Conservation (phyloP, 768 basidiomycete genomes). For the Trametes cingulata region DNA sequence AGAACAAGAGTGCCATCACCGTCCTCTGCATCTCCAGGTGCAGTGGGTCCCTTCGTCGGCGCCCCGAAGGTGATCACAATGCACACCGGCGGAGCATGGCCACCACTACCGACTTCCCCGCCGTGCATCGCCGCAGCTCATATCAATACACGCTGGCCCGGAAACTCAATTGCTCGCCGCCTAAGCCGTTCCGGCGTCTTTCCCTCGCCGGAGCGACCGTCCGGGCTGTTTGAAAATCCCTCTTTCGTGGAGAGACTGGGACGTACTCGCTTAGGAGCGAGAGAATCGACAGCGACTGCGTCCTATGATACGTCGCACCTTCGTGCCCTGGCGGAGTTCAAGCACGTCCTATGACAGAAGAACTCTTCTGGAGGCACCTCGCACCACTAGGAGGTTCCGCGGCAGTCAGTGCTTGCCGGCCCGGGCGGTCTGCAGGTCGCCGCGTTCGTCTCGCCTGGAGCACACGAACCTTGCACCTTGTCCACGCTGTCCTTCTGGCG, state of each 20-base stretch:
- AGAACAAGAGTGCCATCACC: not conserved
- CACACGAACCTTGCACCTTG: not conserved
- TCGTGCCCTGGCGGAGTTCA: not conserved
- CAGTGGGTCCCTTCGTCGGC: constrained; percentile 8
- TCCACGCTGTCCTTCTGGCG: constrained; percentile 8
- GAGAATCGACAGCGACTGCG: too few relatives aligned
- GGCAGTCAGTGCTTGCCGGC: not conserved
- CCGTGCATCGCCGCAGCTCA: not conserved
- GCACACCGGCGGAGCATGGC: not conserved
- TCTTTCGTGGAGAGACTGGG: too few relatives aligned
- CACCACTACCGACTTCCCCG: not conserved
- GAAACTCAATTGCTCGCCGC: constrained; percentile 14
- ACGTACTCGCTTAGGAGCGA: not conserved
- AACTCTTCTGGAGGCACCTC: not conserved
- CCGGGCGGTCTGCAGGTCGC: not conserved
- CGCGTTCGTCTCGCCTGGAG: not conserved
- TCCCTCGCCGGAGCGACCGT: not conserved
- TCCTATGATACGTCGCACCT: not conserved
- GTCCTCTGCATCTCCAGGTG: not conserved
- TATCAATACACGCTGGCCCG: not conserved
- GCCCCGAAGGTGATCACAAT: constrained; percentile 2
- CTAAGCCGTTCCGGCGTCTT: not conserved
- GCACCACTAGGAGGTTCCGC: not conserved
- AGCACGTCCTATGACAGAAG: not conserved
- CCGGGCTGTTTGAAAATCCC: not conserved